A percentile compares a stretch with the other conserved stretches of the same genome.
Evolutionary conservation across 208 protist genomes (phyloP).

Genomic region (Tritrichomonas foetus): DNA sequence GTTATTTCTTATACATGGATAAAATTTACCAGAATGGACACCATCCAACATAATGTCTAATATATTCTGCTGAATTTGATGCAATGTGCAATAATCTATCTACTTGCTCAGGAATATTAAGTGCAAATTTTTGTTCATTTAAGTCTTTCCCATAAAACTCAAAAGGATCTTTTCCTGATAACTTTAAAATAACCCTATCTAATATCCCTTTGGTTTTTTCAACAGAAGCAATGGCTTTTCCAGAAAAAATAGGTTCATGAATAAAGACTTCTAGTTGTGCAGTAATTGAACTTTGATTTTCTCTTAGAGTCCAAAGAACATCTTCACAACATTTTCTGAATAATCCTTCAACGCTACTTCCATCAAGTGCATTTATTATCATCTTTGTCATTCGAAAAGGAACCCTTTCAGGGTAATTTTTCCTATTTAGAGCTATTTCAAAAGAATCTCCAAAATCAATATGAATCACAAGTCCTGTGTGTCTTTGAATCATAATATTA

Average conservation of each 20-base stretch:
- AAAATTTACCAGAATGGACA: background rate
- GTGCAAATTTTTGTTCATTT: background rate
- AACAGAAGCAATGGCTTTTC: background rate
- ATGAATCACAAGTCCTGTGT: slow-evolving; percentile 53
- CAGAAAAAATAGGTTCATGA: slow-evolving; percentile 48
- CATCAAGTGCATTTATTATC: slow-evolving; percentile 56
- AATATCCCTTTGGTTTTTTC: background rate
- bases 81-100: background rate
- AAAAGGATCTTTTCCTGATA: background rate
- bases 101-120: background rate
- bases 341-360: slow-evolving; percentile 66
- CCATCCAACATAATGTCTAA: background rate
- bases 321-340: slow-evolving; percentile 75
- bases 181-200: background rate
- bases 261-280: slow-evolving; percentile 52
- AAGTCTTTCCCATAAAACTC: background rate
- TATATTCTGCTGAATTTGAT: background rate
- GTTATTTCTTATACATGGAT: background rate
- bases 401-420: slow-evolving; percentile 49
- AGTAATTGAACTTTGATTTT: slow-evolving; percentile 48
- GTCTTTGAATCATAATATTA: slow-evolving; percentile 48
- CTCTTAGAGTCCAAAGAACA: slow-evolving; percentile 40
- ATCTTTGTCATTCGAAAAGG: slow-evolving; percentile 61
- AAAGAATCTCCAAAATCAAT: slow-evolving; percentile 57
- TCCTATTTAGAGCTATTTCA: slow-evolving; percentile 46